Conservation (phyloP, 2,329 filamentous ascomycete genomes). For the Ramichloridium luteum region DNA sequence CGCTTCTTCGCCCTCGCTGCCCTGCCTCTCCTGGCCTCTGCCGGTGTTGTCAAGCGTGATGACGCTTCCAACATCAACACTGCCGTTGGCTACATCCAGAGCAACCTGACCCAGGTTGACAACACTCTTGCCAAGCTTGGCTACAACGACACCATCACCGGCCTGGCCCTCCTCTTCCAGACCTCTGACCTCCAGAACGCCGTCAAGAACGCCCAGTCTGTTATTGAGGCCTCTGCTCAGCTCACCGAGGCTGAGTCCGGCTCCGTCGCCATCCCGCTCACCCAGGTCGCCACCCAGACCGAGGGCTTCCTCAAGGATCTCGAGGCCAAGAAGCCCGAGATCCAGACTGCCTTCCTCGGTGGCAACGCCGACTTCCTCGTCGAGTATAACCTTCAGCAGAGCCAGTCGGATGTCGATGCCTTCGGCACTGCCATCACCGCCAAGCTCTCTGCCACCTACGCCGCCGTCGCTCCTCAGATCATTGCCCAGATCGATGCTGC, state of each 20-base stretch:
- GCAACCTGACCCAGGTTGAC: slow-evolving; percentile 7
- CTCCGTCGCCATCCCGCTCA: slow-evolving; percentile 4
- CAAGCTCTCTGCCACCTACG: slow-evolving; percentile 5
- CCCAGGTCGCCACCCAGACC: slow-evolving; percentile 5
- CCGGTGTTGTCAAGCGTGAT: slow-evolving; percentile 5
- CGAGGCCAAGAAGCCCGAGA: slow-evolving; percentile 3
- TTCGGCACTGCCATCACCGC: slow-evolving; percentile 5
- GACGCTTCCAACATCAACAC: slow-evolving; percentile 4
- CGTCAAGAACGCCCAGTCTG: slow-evolving; percentile 4
- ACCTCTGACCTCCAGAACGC: slow-evolving; percentile 4
- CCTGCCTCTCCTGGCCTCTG: slow-evolving; percentile 2
- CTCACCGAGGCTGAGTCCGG: slow-evolving; percentile 5
- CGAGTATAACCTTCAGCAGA: slow-evolving; percentile 4
- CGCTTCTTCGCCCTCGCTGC: slow-evolving; percentile 4
- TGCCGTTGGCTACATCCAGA: slow-evolving; percentile 6
- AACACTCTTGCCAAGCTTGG: slow-evolving; percentile 3
- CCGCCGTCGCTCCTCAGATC: slow-evolving; percentile 4
- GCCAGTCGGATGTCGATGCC: slow-evolving; percentile 2
- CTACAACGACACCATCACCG: slow-evolving; percentile 6
- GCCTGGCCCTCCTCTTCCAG: slow-evolving; percentile 4
- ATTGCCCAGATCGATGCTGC: slow-evolving; percentile 6
- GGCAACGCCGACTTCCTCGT: slow-evolving; percentile 3
- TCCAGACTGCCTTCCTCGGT: slow-evolving; percentile 5
- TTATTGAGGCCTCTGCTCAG: slow-evolving; percentile 2
- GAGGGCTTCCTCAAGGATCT: slow-evolving; percentile 5